phyloP scores from a whole-genome alignment of 2,329 filamentous ascomycete genomes.

The Stachybotrys chartarum region DNA sequence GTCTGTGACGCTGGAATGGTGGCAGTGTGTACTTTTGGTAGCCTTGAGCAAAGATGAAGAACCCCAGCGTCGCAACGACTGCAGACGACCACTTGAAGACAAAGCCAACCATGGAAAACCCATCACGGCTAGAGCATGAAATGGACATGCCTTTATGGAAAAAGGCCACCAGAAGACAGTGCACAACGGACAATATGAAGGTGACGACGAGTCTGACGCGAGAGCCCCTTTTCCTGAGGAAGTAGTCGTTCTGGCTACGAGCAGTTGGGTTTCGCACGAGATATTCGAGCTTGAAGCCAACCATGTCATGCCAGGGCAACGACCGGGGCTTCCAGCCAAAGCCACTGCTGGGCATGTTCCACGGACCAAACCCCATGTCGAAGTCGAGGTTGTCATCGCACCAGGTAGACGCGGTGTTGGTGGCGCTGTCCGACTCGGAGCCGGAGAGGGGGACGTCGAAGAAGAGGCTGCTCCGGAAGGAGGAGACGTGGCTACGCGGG shows the following conservation, averaged over 20 bases:
- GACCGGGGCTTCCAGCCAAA: background rate
- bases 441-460: too few species aligned
- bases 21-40: slow-evolving; percentile 7
- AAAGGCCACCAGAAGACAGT: background rate
- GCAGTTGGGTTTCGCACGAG: background rate
- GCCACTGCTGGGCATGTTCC: background rate
- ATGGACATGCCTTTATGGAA: background rate
- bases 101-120: background rate
- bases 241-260: background rate
- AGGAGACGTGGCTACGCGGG: too few species aligned
- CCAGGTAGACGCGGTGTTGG: too few species aligned
- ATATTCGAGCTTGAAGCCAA: background rate
- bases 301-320: background rate
- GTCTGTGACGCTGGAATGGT: background rate
- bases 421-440: too few species aligned
- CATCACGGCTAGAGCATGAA: background rate
- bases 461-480: too few species aligned
- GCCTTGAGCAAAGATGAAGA: slow-evolving; percentile 14
- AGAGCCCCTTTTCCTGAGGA: background rate
- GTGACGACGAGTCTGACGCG: background rate
- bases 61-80: background rate
- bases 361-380: background rate
- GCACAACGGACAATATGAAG: background rate
- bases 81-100: background rate
- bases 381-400: too few species aligned